Evolutionary conservation across 257 asterid species (phyloP).

Genomic region (Plantago ovata): DNA sequence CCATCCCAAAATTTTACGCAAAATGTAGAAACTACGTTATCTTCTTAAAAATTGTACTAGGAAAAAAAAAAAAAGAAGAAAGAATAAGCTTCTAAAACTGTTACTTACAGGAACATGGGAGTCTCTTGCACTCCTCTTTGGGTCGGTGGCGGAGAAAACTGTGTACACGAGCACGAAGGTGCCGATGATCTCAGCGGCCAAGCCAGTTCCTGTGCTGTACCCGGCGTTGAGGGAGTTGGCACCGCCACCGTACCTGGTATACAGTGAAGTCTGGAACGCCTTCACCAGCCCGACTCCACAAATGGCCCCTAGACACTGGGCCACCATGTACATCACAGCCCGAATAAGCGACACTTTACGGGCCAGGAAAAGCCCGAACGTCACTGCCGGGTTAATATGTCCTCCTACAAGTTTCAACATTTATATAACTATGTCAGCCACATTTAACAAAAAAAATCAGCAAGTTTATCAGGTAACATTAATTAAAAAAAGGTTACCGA

Average conservation of each 20-base stretch:
- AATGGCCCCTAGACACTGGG: slow-evolving; percentile 70
- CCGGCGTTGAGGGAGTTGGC: slow-evolving; percentile 40
- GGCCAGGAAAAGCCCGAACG: slow-evolving; percentile 66
- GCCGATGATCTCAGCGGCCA: slow-evolving; percentile 66
- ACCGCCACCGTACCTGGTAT: slow-evolving; percentile 46
- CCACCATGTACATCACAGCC: slow-evolving; percentile 71
- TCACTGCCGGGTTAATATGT: slow-evolving; percentile 77
- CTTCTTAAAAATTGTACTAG: too few relatives aligned
- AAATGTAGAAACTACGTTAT: too few relatives aligned
- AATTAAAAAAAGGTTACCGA: neutral
- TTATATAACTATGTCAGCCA: neutral
- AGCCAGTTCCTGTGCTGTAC: slow-evolving; percentile 44
- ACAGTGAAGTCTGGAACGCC: slow-evolving; percentile 47
- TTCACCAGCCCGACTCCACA: slow-evolving; percentile 70
- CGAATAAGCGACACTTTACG: slow-evolving; percentile 60
- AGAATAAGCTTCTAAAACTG: too few relatives aligned
- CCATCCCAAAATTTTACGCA: too few relatives aligned
- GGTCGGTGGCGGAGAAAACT: slow-evolving; percentile 81
- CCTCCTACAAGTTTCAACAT: slow-evolving; percentile 39
- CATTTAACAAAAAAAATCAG: neutral
- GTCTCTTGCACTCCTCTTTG: slow-evolving; percentile 71
- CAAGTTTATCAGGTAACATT: neutral
- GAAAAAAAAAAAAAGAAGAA: too few relatives aligned
- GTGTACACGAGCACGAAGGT: slow-evolving; percentile 78
- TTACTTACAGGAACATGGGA: slow-evolving; percentile 65